These are phyloP conservation scores for Xerocomus potaroensis DNA, from an alignment of 768 basidiomycete genomes.

Conservation along the genomic window DNA sequence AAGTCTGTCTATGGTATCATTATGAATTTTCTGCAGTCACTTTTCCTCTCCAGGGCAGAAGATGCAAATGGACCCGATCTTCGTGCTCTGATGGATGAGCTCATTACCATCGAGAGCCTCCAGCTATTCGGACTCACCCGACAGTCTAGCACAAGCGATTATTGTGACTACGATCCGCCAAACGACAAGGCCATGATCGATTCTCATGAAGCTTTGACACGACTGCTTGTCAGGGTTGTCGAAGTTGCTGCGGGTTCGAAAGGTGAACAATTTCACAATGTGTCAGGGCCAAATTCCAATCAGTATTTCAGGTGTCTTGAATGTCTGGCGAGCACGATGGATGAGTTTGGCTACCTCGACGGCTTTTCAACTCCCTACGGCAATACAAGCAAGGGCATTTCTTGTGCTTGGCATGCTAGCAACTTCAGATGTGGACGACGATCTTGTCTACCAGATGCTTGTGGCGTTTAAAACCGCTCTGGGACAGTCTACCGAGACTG, in stretches of 20 bases:
- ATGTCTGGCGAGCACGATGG: slow-evolving; percentile 92
- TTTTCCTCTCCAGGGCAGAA: slow-evolving; percentile 58
- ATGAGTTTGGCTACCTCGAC: slow-evolving; percentile 85
- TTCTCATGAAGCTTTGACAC: slow-evolving; percentile 59
- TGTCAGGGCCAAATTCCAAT: too few species aligned
- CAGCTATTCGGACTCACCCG: slow-evolving; percentile 70
- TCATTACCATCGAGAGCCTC: slow-evolving; percentile 52
- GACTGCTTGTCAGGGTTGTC: slow-evolving; percentile 59
- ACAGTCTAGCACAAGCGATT: slow-evolving; percentile 64
- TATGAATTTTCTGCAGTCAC: slow-evolving; percentile 76
- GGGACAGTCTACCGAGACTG: slow-evolving; percentile 59
- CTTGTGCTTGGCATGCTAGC: slow-evolving; percentile 80
- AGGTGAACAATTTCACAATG: too few species aligned
- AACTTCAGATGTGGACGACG: slow-evolving; percentile 83
- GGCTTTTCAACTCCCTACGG: slow-evolving; percentile 85
- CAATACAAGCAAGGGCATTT: slow-evolving; percentile 86
- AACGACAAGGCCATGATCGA: slow-evolving; percentile 57
- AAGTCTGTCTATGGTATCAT: slow-evolving; percentile 79
- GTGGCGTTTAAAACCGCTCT: slow-evolving; percentile 79
- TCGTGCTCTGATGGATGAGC: slow-evolving; percentile 57
- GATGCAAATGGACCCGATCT: slow-evolving; percentile 59
- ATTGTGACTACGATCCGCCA: slow-evolving; percentile 49
- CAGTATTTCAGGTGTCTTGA: slow-evolving; percentile 55
- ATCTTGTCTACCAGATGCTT: slow-evolving; percentile 89
- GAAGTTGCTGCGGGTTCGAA: slow-evolving; percentile 60